Evolutionary conservation across 2,329 filamentous ascomycete genomes (phyloP), one percentile per base, ranked within the genome.

Genomic region (Grosmannia clavigera): DNA sequence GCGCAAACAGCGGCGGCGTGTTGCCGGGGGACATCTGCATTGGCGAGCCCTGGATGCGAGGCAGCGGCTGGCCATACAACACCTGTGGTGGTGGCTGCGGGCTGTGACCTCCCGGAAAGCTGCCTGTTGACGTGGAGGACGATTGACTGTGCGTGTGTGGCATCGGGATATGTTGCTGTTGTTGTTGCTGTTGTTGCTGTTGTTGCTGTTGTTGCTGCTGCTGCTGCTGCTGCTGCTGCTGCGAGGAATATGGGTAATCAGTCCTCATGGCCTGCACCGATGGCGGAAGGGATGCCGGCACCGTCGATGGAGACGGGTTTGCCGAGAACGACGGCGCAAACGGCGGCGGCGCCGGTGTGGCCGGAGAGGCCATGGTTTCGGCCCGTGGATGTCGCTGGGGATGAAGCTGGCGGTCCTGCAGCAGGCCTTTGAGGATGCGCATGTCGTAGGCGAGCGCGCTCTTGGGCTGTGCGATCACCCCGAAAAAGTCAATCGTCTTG

Each of bases 401-500:
- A 7, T 57, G 14, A 3, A 35, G 12, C 50, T 55, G 43, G 12
- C 63, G 61, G 31, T 43, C n/a, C 5, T 29, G n/a, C 10, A 53
- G 57, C 48, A 84, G 68, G 7, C 76, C 78, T 62, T 81, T 75
- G 16, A 96, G 78, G 61, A 96, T 94, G 58, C 81, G 80, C 69
- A 87, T 82, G 70, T 96, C 91, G 55, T 82, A 82, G 55, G 75
- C 73, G 7, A 96, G 80, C 9, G 89, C 87, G 55, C 90, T 90
- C 0, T 88, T 88, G 29, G 88, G 86, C 9, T 85, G 81, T 38
- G 83, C 79, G 35, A 88, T 84, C 61, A 86, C 77, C 54, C 80
- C 74, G 58, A 97, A 79, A 70, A 96, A 92, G 2, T 73, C 71
- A 64, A 96, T 90, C 0, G 92, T 97, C 63, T 83, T 84, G 50